These are phyloP conservation scores for Rhizopogon vinicolor DNA, from an alignment of 768 basidiomycete genomes.

Conservation along the genomic window DNA sequence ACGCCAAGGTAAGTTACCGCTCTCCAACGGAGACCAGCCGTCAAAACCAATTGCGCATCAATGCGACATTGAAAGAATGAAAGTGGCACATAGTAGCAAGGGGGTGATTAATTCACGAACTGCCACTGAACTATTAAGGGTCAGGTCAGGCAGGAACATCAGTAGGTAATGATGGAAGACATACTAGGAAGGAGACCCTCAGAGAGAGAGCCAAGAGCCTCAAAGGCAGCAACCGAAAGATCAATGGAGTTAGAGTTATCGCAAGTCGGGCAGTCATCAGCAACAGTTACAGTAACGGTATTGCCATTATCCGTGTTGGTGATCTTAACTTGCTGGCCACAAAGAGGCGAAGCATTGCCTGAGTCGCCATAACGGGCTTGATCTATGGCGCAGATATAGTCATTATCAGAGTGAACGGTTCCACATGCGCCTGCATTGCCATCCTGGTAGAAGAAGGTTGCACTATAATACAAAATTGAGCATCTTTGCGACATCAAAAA, in stretches of 20 bases:
- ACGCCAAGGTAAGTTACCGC: constrained; percentile 4
- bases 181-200: constrained; percentile 57
- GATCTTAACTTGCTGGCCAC: constrained; percentile 62
- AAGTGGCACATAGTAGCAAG: constrained; percentile 16
- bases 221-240: constrained; percentile 67
- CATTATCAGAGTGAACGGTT: constrained; percentile 46
- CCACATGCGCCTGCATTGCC: constrained; percentile 84
- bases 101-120: constrained; percentile 4
- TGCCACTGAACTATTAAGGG: not conserved
- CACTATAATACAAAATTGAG: constrained; percentile 29
- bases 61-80: constrained; percentile 10
- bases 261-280: constrained; percentile 84
- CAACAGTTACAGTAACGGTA: constrained; percentile 60
- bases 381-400: constrained; percentile 62
- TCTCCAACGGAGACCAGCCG: constrained; percentile 15
- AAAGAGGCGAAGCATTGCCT: constrained; percentile 46
- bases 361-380: constrained; percentile 45
- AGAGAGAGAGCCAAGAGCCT: constrained; percentile 40
- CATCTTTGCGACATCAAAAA: not conserved
- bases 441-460: constrained; percentile 67
- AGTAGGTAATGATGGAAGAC: constrained; percentile 17
- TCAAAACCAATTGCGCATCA: constrained; percentile 1
- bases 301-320: constrained; percentile 51
- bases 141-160: not conserved
- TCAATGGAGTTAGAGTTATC: constrained; percentile 62